Conservation (phyloP, 352 stramenopile genomes). For the Pythium folliculosum region DNA sequence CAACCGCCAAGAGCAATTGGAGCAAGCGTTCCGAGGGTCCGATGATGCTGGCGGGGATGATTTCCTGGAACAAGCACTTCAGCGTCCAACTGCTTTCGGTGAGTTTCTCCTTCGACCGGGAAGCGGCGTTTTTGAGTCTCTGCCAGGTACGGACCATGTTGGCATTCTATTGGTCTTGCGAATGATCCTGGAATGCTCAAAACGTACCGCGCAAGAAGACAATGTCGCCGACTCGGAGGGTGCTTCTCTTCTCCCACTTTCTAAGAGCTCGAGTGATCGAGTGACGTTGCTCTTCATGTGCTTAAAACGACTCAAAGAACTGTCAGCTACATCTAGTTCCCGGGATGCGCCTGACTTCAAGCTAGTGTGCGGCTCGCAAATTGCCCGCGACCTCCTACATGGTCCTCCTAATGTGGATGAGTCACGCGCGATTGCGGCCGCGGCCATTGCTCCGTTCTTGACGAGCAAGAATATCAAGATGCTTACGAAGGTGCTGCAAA, state of each 20-base stretch:
- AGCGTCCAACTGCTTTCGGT: constrained; percentile 53
- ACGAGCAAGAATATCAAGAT: constrained; percentile 67
- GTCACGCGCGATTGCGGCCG: constrained; percentile 35
- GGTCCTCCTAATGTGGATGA: constrained; percentile 7
- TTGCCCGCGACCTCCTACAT: constrained; percentile 41
- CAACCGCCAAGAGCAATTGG: constrained; percentile 60
- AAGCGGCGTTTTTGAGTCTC: constrained; percentile 50
- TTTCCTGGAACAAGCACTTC: constrained; percentile 67
- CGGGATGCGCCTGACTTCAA: constrained; percentile 50
- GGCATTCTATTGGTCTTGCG: constrained; percentile 65
- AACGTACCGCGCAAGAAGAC: constrained; percentile 34
- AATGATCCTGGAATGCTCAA: constrained; percentile 79
- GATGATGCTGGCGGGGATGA: constrained; percentile 34
- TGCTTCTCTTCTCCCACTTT: constrained; percentile 38
- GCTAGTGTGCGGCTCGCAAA: constrained; percentile 44
- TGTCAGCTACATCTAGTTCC: constrained; percentile 24
- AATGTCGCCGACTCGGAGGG: constrained; percentile 11
- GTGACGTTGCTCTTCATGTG: constrained; percentile 79
- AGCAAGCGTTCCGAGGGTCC: constrained; percentile 55
- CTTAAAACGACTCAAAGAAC: constrained; percentile 71
- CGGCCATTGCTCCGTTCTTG: constrained; percentile 51
- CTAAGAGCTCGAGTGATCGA: constrained; percentile 53
- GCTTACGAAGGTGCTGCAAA: constrained; percentile 74
- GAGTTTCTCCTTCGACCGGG: constrained; percentile 48
- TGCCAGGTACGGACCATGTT: constrained; percentile 70